Base-by-base conservation (phyloP, 2,329 filamentous ascomycete species). In the Waltergamsia citrina region DNA sequence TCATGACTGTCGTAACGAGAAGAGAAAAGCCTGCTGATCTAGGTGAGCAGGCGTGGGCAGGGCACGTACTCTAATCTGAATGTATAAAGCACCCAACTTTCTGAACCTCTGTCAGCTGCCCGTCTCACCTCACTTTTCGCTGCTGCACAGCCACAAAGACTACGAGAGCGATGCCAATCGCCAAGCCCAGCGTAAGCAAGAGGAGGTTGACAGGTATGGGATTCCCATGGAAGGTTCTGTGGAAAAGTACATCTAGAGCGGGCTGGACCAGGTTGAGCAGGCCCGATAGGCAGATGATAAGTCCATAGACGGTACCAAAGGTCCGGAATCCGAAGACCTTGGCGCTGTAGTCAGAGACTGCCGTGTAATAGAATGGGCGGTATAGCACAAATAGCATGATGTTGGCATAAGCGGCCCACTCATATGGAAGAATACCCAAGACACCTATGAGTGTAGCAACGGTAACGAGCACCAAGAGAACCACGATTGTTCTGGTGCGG, bases 241-340 rank as follows among this genome's bases (percentile, higher is more conserved):
- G 84, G 26, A 87, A 86, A 23, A 90, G 53, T 17, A 79, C 74
- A 53, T 94, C 87, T 22, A 94, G 66, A 0, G 74, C 85, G 5
- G 80, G 81, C 60, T 94, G 86, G 2, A 74, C 74, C 49, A 95
- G 88, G 57, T 93, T 94, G 49, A 87, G 70, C 1, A 94, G 54
- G 1, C 88, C 87, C 0, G 86, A 81, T 2, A 92, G 61, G 56
- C 85, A 93, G 45, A 94, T 94, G 43, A 94, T 83, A 15, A 88
- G 69, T 9, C 87, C 87, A 56, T 94, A 94, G n/a, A 95, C 86
- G 37, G 85, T 94, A 29, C 87, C 88, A 46, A 94, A 94, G 0
- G 86, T 94, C 40, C 78, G 71, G 60, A 94, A 94, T 12, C 87
- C 87, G 53, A 94, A 94, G 23, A 94, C 86, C 59, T 94, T 94